Evolutionary conservation across 164 flowering plant species (phyloP), one percentile per base, ranked within the genome.

Genomic region (Saururus chinensis): DNA sequence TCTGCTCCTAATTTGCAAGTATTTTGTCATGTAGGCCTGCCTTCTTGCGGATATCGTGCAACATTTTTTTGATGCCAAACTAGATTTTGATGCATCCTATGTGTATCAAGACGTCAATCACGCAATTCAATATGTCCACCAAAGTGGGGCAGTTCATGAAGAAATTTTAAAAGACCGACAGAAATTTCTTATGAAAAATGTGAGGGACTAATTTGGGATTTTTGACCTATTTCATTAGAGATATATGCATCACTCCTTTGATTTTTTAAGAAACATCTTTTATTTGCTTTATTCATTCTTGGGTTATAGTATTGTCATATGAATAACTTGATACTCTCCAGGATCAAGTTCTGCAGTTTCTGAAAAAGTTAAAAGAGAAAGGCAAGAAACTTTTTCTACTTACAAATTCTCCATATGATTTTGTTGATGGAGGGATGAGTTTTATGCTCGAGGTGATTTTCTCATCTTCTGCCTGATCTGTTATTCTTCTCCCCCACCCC

Each of bases 351-450:
- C 71, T 85, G n/a, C 82, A 68, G 61, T 88, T 93, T 71, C 79
- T 93, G 40, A 84, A 73, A 63, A 86, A 82, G 92, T 75, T 93
- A 12, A 86, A 61, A 74, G 96, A 86, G 66, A 87, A 79, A 58
- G 98, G 96, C 52, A 93, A 93, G 81, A 93, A 88, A 60, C 84
- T 93, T 56, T 92, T 93, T 74, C 70, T 93, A 74, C 60, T 93
- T 63, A 93, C 98, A 9, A 93, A 93, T 75, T 89, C 96, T 59
- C 98, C 98, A 7, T 90, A 74, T 73, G 76, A 86, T 77, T 93
- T 93, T 84, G 98, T 93, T 64, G 97, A 93, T 81, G 97, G 98
- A 40, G 98, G 98, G 64, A 89, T 93, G 98, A 82, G 77, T 62
- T 93, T 74, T 77, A 73, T 93, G 84, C 71, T 93, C 73, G 92